Conservation (phyloP, 1,284 basidiomycete genomes). For the Fomitopsis betulina region DNA sequence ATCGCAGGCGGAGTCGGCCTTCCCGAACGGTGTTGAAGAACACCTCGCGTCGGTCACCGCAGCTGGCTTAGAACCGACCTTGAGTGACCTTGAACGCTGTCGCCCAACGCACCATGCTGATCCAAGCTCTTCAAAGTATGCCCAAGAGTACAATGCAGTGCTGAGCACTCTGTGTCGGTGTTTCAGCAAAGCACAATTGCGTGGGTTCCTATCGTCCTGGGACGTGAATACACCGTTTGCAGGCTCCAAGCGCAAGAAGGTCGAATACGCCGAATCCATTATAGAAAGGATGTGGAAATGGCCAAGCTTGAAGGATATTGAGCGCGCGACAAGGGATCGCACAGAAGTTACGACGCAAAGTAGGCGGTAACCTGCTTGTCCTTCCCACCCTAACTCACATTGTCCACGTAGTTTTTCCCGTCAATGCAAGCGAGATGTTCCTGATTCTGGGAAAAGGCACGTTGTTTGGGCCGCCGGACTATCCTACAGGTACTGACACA, state of each 20-base stretch:
- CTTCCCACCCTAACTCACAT: not conserved
- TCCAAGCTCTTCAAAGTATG: slow-evolving; percentile 42
- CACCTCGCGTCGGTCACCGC: slow-evolving; percentile 47
- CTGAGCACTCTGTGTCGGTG: slow-evolving; percentile 51
- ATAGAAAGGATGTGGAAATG: slow-evolving; percentile 64
- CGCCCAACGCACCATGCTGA: slow-evolving; percentile 36
- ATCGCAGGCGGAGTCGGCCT: not conserved
- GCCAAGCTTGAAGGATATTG: slow-evolving; percentile 53
- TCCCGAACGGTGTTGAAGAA: slow-evolving; percentile 22
- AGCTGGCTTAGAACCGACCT: slow-evolving; percentile 39
- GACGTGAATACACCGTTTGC: slow-evolving; percentile 31
- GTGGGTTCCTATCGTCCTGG: slow-evolving; percentile 46
- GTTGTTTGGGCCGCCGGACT: slow-evolving; percentile 8
- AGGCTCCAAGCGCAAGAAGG: slow-evolving; percentile 34
- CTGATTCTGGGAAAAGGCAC: slow-evolving; percentile 68
- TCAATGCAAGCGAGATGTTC: slow-evolving; percentile 60
- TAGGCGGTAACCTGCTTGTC: slow-evolving; percentile 27
- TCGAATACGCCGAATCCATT: slow-evolving; percentile 49
- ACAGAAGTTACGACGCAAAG: slow-evolving; percentile 48
- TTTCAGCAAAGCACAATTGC: slow-evolving; percentile 60
- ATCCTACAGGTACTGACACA: not conserved
- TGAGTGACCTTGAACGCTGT: slow-evolving; percentile 53
- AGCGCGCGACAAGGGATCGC: slow-evolving; percentile 44
- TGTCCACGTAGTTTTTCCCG: slow-evolving; percentile 41
- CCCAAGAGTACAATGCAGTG: slow-evolving; percentile 45